Percentiles rank a stretch among this genome's conserved stretches.
Conservation (phyloP, 352 stramenopile genomes). For the Peronospora belbahrii region DNA sequence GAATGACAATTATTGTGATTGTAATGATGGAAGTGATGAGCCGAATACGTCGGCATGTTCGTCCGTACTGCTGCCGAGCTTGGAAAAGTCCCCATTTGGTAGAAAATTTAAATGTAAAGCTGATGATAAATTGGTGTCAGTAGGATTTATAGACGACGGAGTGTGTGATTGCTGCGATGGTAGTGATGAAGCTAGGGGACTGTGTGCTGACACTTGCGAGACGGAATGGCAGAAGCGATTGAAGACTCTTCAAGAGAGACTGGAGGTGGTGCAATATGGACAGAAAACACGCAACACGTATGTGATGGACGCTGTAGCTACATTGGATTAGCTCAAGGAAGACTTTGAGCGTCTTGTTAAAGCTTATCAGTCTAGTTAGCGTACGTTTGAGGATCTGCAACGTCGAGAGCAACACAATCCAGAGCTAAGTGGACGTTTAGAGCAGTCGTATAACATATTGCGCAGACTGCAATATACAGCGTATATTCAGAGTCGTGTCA, state of each 20-base stretch:
- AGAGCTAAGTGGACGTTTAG: constrained; percentile 30
- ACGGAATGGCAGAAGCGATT: constrained; percentile 16
- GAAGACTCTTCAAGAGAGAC: constrained; percentile 8
- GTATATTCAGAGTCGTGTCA: constrained; percentile 45
- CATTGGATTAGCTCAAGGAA: constrained; percentile 17
- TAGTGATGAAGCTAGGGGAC: constrained; percentile 71
- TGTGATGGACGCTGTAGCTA: constrained; percentile 11
- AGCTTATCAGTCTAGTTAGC: constrained; percentile 15
- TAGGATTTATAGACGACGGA: constrained; percentile 82
- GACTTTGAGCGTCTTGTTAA: constrained; percentile 28
- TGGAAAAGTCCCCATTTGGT: constrained; percentile 1
- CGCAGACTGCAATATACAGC: constrained; percentile 37
- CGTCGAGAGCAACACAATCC: constrained; percentile 17
- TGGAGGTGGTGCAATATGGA: constrained; percentile 24
- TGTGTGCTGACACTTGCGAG: constrained; percentile 41
- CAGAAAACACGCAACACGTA: constrained; percentile 21
- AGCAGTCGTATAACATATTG: constrained; percentile 42
- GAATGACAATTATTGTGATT: constrained; percentile 94
- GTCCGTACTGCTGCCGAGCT: constrained; percentile 23
- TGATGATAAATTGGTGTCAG: constrained; percentile 29
- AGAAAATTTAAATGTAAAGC: constrained; percentile 33
- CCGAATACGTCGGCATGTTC: constrained; percentile 74
- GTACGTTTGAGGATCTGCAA: constrained; percentile 25
- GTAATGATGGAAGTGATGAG: constrained; percentile 87
- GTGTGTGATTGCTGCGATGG: constrained; percentile 98